phyloP scores from a whole-genome alignment of 495 filamentous ascomycete genomes.

The Xylaria sp. region DNA sequence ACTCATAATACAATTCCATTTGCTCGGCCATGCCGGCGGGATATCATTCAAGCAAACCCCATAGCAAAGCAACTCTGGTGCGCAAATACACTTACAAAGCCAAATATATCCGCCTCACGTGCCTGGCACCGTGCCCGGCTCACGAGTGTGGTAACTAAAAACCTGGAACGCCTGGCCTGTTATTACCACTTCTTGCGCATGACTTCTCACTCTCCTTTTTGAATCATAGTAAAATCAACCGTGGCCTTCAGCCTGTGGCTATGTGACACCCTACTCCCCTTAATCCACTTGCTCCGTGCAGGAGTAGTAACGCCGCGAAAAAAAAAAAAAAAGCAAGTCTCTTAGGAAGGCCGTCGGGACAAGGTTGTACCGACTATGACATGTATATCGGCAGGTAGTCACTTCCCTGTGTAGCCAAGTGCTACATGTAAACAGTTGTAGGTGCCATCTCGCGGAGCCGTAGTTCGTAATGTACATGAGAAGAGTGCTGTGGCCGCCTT shows the following conservation, averaged over 20 bases:
- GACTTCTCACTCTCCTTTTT: slow-evolving; percentile 9
- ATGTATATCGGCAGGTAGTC: not conserved
- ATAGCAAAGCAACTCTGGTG: slow-evolving; percentile 20
- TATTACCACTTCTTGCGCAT: slow-evolving; percentile 16
- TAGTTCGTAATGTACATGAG: slow-evolving; percentile 41
- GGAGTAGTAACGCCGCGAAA: slow-evolving; percentile 1
- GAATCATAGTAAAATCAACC: slow-evolving; percentile 9
- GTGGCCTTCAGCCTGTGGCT: not conserved
- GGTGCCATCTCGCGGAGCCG: slow-evolving; percentile 38
- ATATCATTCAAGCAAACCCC: slow-evolving; percentile 42
- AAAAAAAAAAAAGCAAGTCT: slow-evolving; percentile 1
- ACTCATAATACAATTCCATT: slow-evolving; percentile 28
- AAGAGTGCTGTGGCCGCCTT: slow-evolving; percentile 14
- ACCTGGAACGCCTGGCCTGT: slow-evolving; percentile 20
- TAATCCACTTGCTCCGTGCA: not conserved
- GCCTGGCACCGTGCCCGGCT: slow-evolving; percentile 6
- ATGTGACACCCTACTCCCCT: slow-evolving; percentile 1
- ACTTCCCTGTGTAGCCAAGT: slow-evolving; percentile 3
- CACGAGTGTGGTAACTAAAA: slow-evolving; percentile 7
- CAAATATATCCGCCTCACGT: slow-evolving; percentile 9
- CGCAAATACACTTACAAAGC: slow-evolving; percentile 31
- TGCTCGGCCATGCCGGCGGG: slow-evolving; percentile 45
- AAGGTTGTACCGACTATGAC: not conserved
- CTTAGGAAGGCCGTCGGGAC: not conserved
- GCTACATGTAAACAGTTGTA: slow-evolving; percentile 19